Conservation (phyloP, 768 basidiomycete genomes). For the Tephrocybe sp. region DNA sequence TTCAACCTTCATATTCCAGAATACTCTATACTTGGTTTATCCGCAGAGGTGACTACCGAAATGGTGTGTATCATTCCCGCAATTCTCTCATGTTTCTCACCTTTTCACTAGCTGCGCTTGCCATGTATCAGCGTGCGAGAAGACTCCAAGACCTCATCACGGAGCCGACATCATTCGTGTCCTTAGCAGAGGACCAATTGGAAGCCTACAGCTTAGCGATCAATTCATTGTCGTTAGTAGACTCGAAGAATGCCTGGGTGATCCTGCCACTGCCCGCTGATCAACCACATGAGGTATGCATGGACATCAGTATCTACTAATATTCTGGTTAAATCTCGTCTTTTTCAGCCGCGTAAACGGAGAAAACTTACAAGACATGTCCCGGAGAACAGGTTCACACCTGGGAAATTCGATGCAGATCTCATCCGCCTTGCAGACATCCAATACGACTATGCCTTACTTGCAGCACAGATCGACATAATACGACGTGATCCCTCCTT, state of each 20-base stretch:
- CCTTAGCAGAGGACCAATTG: conserved; percentile 64
- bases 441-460: conserved; percentile 71
- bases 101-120: conserved; percentile 66
- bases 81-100: conserved; percentile 13
- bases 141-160: conserved; percentile 64
- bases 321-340: conserved; percentile 13
- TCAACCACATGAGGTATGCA: conserved; percentile 46
- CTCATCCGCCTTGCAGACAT: conserved; percentile 81
- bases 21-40: conserved; percentile 96
- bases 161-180: conserved; percentile 38
- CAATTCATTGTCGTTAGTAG: conserved; percentile 84
- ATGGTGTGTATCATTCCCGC: conserved; percentile 61
- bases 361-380: conserved; percentile 72
- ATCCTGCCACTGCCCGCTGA: conserved; percentile 59
- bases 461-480: conserved; percentile 78
- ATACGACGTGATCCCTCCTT: conserved; percentile 64
- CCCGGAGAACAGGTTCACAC: conserved; percentile 69
- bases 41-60: conserved; percentile 84
- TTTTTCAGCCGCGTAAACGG: conserved; percentile 61
- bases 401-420: conserved; percentile 68
- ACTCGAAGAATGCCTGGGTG: conserved; percentile 82
- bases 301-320: conserved; percentile 19
- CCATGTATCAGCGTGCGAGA: conserved; percentile 91
- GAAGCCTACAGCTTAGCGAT: conserved; percentile 86
- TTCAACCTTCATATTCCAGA: conserved; percentile 82